Base-by-base conservation (phyloP, 345 rosid genomes). In the Eucalyptus pauciflora region DNA sequence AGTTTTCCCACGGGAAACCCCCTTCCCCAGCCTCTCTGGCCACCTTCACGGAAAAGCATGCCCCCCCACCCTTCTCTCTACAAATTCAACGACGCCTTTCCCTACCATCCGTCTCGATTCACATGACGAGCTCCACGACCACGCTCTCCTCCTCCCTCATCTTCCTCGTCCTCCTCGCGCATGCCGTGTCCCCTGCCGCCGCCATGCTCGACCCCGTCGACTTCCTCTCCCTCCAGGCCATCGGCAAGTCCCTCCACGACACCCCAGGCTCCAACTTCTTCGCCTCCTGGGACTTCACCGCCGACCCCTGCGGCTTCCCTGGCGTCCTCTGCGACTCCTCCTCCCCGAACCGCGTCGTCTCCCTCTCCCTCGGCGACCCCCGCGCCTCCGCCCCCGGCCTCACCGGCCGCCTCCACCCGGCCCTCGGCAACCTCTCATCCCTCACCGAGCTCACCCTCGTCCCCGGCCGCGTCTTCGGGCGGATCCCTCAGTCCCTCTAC, bases 271-370 rank as follows among this genome's bases (percentile, higher is more conserved):
- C 99, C 46, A 93, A 91, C 86, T 97, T 95, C 91, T 97, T 97
- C 89, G 93, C 94, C 86, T 93, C 98, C 2, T 96, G 99, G 99
- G 98, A 97, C 85, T 96, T 96, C 93, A 97, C 99, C 58, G 90
- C 98, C 15, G 99, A 97, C 56, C 99, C 99, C 27, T 97, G 99
- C 62, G 95, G 90, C 92, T 97, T 96, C 91, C 94, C 95, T 69
- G 98, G 99, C 17, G 98, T 97, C 87, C 95, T 92, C 91, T 97
- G 99, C 62, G 96, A 94, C 17, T 91, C 48, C 48, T 41, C 85
- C 9, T 76, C 85, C 85, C 48, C 90, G 4, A 93, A 96, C 80
- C 91, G 89, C 58, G 98, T 97, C 1, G 88, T 94, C 5, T 87
- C 98, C 43, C 98, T 97, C 51, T 95, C 94, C 76, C 95, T 97